phyloP scores from a whole-genome alignment of 2,329 filamentous ascomycete genomes.

The Fusarium sp. region DNA sequence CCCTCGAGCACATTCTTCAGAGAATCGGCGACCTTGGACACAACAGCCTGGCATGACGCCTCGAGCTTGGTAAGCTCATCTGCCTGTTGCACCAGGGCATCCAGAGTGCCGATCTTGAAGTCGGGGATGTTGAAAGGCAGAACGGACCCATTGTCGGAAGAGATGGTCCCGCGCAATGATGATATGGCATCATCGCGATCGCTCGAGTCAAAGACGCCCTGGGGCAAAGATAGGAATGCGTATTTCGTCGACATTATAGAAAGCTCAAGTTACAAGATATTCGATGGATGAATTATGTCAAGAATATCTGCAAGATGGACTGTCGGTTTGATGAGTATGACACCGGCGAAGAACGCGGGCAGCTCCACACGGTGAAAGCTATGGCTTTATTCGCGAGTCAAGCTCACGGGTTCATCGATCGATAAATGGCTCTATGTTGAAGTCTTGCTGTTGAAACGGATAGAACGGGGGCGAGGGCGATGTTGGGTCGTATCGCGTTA shows the following conservation, averaged over 20 bases:
- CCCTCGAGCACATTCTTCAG: conserved; percentile 83
- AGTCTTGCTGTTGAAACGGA: background rate
- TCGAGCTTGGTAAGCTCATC: conserved; percentile 94
- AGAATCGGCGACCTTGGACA: conserved; percentile 87
- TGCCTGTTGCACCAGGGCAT: conserved; percentile 93
- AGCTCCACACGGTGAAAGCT: conserved; percentile 20
- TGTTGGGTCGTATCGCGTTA: background rate
- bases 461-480: background rate
- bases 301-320: conserved; percentile 3
- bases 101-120: conserved; percentile 97
- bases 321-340: conserved; percentile 23
- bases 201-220: conserved; percentile 82
- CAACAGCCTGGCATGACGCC: conserved; percentile 78
- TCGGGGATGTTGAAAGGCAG: conserved; percentile 84
- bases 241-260: conserved; percentile 69
- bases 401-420: conserved; percentile 18
- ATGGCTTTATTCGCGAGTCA: background rate
- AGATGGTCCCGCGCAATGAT: conserved; percentile 75
- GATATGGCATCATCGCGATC: conserved; percentile 83
- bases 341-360: conserved; percentile 1
- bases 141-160: conserved; percentile 77
- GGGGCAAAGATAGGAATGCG: conserved; percentile 88
- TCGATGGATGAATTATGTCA: conserved; percentile 6
- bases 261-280: background rate
- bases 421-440: background rate